Base-by-base conservation (phyloP, 2,329 filamentous ascomycete genomes). In the Nemania sp. region DNA sequence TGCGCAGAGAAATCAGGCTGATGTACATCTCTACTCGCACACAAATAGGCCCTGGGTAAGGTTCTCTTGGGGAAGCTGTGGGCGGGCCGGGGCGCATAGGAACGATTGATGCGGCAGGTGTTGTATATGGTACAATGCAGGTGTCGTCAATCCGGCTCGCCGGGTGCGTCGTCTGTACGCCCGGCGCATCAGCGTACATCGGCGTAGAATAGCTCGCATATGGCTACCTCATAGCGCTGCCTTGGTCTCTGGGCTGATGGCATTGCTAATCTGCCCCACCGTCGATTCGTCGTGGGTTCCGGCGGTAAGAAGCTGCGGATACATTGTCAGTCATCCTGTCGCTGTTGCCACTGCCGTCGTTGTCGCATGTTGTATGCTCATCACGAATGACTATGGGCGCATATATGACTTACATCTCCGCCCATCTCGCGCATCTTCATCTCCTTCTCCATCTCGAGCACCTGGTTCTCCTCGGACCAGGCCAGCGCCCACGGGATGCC, bases 361-460 rank as follows among this genome's bases (percentile, higher is more conserved):
- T 30, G 26, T 7, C 26, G 26, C 6, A 7, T 30, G 26, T 30
- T n/a, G n/a, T n/a, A n/a, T n/a, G n/a, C n/a, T n/a, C n/a, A n/a
- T n/a, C n/a, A n/a, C n/a, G n/a, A n/a, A n/a, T n/a, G 12, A 17
- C 33, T 6, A 39, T 39, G n/a, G 37, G 40, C 23, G 24, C 12
- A n/a, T 19, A 15, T 36, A 20, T 11, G 28, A 34, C 79, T 60
- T 48, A 70, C 67, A 54, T 96, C 90, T 70, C 89, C 87, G 60
- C 91, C 91, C 68, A 89, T 84, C 82, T 96, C 90, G 73, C 94
- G 89, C 90, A 96, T 94, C 74, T 89, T 86, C 83, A 92, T 91
- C 79, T 97, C 93, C 74, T 91, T 86, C 84, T 99, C 94, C 91
- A 97, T 95, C 79, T 96, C 93, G 62, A 93, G 81, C 72, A 96